Evolutionary conservation across 2,329 filamentous ascomycete species (phyloP).

Genomic region (Venturiaceae sp.): DNA sequence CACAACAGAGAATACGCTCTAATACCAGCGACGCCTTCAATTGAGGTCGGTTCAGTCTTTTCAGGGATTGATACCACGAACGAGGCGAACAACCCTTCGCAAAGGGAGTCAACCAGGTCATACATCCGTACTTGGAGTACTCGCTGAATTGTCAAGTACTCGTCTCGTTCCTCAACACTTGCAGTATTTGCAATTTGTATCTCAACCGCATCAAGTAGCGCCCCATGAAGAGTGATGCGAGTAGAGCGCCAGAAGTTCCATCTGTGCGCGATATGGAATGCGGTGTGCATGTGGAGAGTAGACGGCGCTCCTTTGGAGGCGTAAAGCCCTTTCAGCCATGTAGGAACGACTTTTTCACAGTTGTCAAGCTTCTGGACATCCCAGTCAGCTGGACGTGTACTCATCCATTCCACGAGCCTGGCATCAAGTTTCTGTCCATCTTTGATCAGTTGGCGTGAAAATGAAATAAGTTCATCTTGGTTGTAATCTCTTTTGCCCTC

Average conservation of each 20-base stretch:
- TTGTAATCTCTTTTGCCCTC: neutral
- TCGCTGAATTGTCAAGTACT: neutral
- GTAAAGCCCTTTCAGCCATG: neutral
- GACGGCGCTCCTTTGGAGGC: neutral
- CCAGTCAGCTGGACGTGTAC: neutral
- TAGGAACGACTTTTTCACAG: neutral
- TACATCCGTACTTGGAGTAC: neutral
- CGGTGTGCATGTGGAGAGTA: neutral
- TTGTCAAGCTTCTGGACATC: neutral
- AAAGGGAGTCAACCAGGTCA: neutral
- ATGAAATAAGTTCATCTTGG: neutral
- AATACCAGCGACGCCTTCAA: neutral
- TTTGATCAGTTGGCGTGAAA: neutral
- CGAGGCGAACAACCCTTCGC: neutral
- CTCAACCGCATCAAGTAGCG: neutral
- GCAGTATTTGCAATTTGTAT: neutral
- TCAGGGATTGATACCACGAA: neutral
- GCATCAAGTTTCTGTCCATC: neutral
- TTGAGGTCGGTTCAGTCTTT: neutral
- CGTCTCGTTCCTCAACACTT: neutral
- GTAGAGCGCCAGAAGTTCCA: neutral
- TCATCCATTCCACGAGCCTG: neutral
- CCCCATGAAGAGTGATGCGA: neutral
- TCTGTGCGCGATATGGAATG: neutral
- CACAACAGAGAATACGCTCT: neutral